These are phyloP conservation scores for Rhododendron mucronatum DNA, from an alignment of 148 eudicot genomes.

Conservation along the genomic window DNA sequence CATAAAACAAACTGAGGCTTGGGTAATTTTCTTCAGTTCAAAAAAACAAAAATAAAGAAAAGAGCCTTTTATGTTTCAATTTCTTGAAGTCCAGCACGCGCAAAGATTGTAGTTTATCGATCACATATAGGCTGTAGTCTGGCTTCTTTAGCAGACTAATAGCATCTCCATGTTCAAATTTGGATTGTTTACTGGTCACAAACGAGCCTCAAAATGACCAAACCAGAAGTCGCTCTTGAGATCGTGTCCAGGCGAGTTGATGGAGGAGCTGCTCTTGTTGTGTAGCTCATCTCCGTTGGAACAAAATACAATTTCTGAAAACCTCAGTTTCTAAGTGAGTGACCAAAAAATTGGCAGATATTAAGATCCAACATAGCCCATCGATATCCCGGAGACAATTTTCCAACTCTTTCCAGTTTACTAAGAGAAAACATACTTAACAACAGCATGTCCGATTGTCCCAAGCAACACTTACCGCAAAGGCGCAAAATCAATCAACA, in stretches of 20 bases:
- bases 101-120: conserved; percentile 59
- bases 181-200: conserved; percentile 2
- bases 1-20: too few species aligned
- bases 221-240: neutral
- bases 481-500: too few species aligned
- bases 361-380: neutral
- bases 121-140: conserved; percentile 77
- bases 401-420: neutral
- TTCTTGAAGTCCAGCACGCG: conserved; percentile 36
- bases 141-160: conserved; percentile 42
- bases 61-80: too few species aligned
- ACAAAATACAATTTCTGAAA: too few species aligned
- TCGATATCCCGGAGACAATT: neutral
- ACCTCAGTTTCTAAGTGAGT: neutral
- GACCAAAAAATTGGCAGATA: neutral
- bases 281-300: too few species aligned
- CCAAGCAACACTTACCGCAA: too few species aligned
- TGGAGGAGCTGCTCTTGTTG: too few species aligned
- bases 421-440: too few species aligned
- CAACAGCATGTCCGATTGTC: too few species aligned
- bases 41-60: too few species aligned
- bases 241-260: too few species aligned
- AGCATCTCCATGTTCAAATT: conserved; percentile 19
- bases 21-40: too few species aligned
- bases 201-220: neutral